A percentile compares a stretch with the other conserved stretches of the same genome.
These are phyloP conservation scores for Aspergillus baeticus DNA, from an alignment of 495 filamentous ascomycete species.

Conservation along the genomic window DNA sequence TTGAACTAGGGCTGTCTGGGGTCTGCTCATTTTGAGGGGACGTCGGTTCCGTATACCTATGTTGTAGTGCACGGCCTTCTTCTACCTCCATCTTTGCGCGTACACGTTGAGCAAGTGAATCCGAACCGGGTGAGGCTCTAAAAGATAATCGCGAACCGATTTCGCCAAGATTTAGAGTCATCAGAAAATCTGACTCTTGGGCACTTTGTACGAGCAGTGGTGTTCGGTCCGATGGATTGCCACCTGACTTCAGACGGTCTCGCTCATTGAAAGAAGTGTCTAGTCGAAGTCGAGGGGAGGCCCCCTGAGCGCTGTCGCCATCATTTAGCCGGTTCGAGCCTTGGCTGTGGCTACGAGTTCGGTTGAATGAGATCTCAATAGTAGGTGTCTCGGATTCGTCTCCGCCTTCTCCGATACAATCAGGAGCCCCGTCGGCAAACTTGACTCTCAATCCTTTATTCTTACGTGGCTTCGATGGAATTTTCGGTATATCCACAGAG, in stretches of 20 bases:
- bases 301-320: slow-evolving; percentile 5
- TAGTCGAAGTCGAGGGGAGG: slow-evolving; percentile 29
- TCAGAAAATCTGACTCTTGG: slow-evolving; percentile 41
- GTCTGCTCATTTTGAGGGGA: slow-evolving; percentile 28
- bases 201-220: slow-evolving; percentile 31
- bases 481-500: slow-evolving; percentile 11
- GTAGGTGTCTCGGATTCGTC: slow-evolving; percentile 73
- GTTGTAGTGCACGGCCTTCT: slow-evolving; percentile 67
- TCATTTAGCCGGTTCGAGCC: slow-evolving; percentile 8
- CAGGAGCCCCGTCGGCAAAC: slow-evolving; percentile 65
- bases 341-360: slow-evolving; percentile 42
- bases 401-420: slow-evolving; percentile 83
- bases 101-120: slow-evolving; percentile 52
- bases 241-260: slow-evolving; percentile 13
- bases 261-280: slow-evolving; percentile 39
- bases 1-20: slow-evolving; percentile 26
- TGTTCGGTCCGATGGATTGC: slow-evolving; percentile 22
- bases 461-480: slow-evolving; percentile 33
- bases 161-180: slow-evolving; percentile 30
- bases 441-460: slow-evolving; percentile 68
- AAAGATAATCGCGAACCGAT: slow-evolving; percentile 43
- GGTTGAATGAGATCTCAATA: slow-evolving; percentile 60
- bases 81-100: slow-evolving; percentile 73
- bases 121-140: slow-evolving; percentile 39
- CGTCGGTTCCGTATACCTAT: slow-evolving; percentile 32